Evolutionary conservation across 176 grass and related monocot genomes (phyloP).

Genomic region (Zoysia pacifica): DNA sequence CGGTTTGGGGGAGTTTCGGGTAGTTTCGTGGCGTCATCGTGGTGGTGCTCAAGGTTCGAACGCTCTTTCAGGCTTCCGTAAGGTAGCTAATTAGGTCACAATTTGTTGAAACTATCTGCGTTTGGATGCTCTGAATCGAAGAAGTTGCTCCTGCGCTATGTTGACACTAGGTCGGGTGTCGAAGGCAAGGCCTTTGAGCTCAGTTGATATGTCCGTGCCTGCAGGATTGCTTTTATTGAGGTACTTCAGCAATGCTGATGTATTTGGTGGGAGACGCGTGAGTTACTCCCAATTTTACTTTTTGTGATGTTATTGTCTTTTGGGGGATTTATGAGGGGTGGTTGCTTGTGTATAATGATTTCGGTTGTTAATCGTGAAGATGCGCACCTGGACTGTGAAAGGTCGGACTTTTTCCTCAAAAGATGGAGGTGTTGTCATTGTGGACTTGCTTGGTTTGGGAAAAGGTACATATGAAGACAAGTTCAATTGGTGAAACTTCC

Average conservation of each 20-base stretch:
- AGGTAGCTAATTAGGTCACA: not conserved
- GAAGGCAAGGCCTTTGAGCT: not conserved
- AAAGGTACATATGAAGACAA: not conserved
- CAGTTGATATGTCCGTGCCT: not conserved
- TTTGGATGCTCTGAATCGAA: not conserved
- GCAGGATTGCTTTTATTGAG: not conserved
- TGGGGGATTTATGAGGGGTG: slow-evolving; percentile 5
- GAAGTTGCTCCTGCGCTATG: not conserved
- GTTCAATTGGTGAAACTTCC: not conserved
- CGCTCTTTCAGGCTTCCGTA: not conserved
- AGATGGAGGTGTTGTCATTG: not conserved
- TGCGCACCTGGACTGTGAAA: not conserved
- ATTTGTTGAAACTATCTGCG: not conserved
- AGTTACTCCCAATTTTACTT: not conserved
- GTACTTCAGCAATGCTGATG: not conserved
- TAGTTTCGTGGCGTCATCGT: not conserved
- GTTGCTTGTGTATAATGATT: not conserved
- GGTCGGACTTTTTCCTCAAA: not conserved
- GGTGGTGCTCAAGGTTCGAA: not conserved
- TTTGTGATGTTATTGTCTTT: not conserved
- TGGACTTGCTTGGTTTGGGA: slow-evolving; percentile 2
- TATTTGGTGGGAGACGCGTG: not conserved
- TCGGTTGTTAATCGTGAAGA: not conserved
- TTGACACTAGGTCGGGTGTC: not conserved
- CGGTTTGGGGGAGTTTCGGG: not conserved